A percentile compares a stretch with the other conserved stretches of the same genome.
Evolutionary conservation across 2,329 filamentous ascomycete genomes (phyloP).

Genomic region (Arthroderma sp.): DNA sequence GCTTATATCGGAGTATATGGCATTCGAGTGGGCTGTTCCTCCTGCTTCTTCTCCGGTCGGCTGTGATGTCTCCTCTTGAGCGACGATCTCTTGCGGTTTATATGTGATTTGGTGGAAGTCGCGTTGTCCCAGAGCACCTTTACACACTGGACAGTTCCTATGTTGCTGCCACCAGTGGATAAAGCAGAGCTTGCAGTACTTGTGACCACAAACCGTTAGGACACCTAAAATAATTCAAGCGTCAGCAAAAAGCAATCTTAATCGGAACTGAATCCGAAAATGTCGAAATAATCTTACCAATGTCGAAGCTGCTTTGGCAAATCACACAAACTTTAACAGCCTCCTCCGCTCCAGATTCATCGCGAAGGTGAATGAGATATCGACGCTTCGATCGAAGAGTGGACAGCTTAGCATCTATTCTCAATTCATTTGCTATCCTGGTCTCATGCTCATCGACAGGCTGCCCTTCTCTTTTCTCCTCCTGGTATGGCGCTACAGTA

Average conservation of each 20-base stretch:
- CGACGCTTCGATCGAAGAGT: conserved; percentile 58
- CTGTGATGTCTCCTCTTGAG: conserved; percentile 42
- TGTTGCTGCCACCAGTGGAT: conserved; percentile 61
- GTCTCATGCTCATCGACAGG: conserved; percentile 36
- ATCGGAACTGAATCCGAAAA: conserved; percentile 3
- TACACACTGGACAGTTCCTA: conserved; percentile 74
- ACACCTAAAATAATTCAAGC: conserved; percentile 18
- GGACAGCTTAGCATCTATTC: conserved; percentile 45
- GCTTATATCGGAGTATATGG: conserved; percentile 68
- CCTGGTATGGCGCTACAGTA: conserved; percentile 62
- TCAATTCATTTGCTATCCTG: conserved; percentile 36
- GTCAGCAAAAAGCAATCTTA: neutral
- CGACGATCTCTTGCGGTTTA: conserved; percentile 59
- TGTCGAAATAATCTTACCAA: conserved; percentile 48
- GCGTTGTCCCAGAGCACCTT: conserved; percentile 47
- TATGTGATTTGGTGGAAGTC: conserved; percentile 79
- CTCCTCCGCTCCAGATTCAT: conserved; percentile 50
- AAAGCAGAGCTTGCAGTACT: conserved; percentile 85
- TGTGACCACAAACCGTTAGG: conserved; percentile 72
- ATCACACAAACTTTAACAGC: conserved; percentile 65
- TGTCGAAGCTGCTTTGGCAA: conserved; percentile 61
- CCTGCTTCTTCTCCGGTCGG: conserved; percentile 17
- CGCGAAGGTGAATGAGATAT: conserved; percentile 52
- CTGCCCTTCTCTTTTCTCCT: conserved; percentile 39
- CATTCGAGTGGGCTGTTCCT: conserved; percentile 23